Evolutionary conservation across 1,284 basidiomycete species (phyloP).

Genomic region (Ceratobasidium sp.): DNA sequence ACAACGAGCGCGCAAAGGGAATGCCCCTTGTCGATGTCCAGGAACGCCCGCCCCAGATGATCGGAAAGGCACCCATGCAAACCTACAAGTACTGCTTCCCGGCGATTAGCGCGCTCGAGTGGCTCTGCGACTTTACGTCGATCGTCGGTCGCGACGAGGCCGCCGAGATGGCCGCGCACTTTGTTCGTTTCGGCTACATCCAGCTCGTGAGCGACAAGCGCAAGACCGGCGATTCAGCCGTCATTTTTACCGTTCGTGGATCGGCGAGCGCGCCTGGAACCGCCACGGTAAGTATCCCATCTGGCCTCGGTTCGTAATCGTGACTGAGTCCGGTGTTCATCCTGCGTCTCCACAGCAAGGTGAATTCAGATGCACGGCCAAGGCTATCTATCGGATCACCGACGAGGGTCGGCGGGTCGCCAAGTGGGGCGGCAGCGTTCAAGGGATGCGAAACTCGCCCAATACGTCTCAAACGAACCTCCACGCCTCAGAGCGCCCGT

Average conservation of each 20-base stretch:
- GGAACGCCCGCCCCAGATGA: constrained; percentile 65
- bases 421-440: constrained; percentile 70
- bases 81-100: constrained; percentile 84
- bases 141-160: constrained; percentile 96
- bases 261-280: constrained; percentile 57
- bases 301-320: constrained; percentile 6
- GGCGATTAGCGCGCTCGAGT: constrained; percentile 89
- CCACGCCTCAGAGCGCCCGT: constrained; percentile 56
- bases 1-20: constrained; percentile 81
- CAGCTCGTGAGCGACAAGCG: constrained; percentile 86
- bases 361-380: constrained; percentile 94
- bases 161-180: constrained; percentile 96
- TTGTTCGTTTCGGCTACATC: constrained; percentile 94
- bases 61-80: constrained; percentile 60
- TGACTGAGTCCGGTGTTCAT: constrained; percentile 7
- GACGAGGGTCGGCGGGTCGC: constrained; percentile 88
- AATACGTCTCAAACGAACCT: constrained; percentile 73
- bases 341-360: constrained; percentile 72
- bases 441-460: constrained; percentile 59
- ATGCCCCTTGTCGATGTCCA: constrained; percentile 74
- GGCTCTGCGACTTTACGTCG: constrained; percentile 98
- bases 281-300: constrained; percentile 67
- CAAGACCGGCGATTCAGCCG: constrained; percentile 86
- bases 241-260: constrained; percentile 90
- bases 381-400: constrained; percentile 93